Evolutionary conservation across 768 basidiomycete species (phyloP), one percentile per base, ranked within the genome.

Genomic region (Myochromella boudieri): DNA sequence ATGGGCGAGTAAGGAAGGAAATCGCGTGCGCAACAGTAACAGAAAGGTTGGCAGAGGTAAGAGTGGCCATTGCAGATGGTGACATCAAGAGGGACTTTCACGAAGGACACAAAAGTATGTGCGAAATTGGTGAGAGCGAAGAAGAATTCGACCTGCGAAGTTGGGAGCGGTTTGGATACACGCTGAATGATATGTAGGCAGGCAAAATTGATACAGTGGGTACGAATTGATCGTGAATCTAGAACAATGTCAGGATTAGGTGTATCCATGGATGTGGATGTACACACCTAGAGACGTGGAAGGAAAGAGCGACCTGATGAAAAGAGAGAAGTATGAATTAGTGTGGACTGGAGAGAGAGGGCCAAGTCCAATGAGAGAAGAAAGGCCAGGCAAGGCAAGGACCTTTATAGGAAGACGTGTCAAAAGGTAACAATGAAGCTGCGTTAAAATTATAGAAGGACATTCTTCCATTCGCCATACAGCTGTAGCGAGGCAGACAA

Each of bases 1-100:
- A 77, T 47, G 85, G 80, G 26, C 77, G 75, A 28, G 85, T 88
- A 64, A 91, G 74, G 72, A 82, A 87, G 46, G 82, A 70, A 63
- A 89, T 76, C 63, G 83, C 83, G 58, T 91, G 84, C 49, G 84
- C 75, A 64, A 91, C 78, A 53, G 87, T 77, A 67, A 80, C 63
- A 52, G 83, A 72, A 64, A 91, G 81, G 57, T 65, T 74, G 56
- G 75, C 43, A 45, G 57, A 49, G 40, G 38, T 67, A 55, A 78
- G 69, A 44, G 60, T 54, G 54, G 72, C 68, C 72, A 76, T 76
- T 56, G 60, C 40, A 54, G 49, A 55, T 54, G 53, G 46, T 39
- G 46, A 53, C 49, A 53, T 60, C 49, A 43, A 43, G 36, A 44
- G 44, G 48, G 49, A 55, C 52, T 48, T 58, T 52, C 51, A 29